Conservation (phyloP, 2,329 filamentous ascomycete genomes). For the Kalmusia sp. region DNA sequence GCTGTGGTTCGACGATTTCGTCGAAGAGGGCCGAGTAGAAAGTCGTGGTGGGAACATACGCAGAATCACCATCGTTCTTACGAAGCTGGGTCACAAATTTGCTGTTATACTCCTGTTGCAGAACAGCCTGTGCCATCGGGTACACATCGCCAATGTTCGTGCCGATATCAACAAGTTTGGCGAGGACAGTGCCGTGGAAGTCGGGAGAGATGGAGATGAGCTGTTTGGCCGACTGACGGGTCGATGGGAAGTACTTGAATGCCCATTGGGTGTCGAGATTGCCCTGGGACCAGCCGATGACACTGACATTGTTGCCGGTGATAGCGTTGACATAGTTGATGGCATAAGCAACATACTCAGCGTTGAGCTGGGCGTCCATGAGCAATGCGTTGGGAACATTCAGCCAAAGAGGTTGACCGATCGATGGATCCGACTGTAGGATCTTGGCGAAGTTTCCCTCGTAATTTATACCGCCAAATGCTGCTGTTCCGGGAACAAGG, state of each 20-base stretch:
- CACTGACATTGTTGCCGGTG: slow-evolving; percentile 45
- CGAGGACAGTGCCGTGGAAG: slow-evolving; percentile 58
- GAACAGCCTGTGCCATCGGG: slow-evolving; percentile 47
- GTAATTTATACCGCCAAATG: slow-evolving; percentile 56
- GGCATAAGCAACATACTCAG: slow-evolving; percentile 65
- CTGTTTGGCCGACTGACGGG: slow-evolving; percentile 54
- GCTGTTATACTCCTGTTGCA: slow-evolving; percentile 57
- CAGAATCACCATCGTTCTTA: slow-evolving; percentile 55
- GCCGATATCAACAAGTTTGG: slow-evolving; percentile 34
- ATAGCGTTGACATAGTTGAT: slow-evolving; percentile 62
- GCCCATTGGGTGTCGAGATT: slow-evolving; percentile 64
- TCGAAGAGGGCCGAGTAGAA: slow-evolving; percentile 59
- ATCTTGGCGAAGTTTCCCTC: slow-evolving; percentile 59
- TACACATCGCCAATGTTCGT: slow-evolving; percentile 31
- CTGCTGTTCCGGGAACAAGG: slow-evolving; percentile 61
- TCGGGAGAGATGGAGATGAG: slow-evolving; percentile 62
- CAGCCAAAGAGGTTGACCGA: slow-evolving; percentile 62
- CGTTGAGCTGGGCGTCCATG: slow-evolving; percentile 58
- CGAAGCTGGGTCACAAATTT: slow-evolving; percentile 54
- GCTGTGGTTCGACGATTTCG: slow-evolving; percentile 61
- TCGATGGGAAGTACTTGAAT: slow-evolving; percentile 64
- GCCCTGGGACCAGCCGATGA: slow-evolving; percentile 65
- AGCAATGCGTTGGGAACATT: slow-evolving; percentile 60
- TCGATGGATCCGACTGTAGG: slow-evolving; percentile 46
- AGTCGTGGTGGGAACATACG: slow-evolving; percentile 63